Evolutionary conservation across 345 rosid species (phyloP), one percentile per base, ranked within the genome.

Genomic region (Eucalyptus polybractea): DNA sequence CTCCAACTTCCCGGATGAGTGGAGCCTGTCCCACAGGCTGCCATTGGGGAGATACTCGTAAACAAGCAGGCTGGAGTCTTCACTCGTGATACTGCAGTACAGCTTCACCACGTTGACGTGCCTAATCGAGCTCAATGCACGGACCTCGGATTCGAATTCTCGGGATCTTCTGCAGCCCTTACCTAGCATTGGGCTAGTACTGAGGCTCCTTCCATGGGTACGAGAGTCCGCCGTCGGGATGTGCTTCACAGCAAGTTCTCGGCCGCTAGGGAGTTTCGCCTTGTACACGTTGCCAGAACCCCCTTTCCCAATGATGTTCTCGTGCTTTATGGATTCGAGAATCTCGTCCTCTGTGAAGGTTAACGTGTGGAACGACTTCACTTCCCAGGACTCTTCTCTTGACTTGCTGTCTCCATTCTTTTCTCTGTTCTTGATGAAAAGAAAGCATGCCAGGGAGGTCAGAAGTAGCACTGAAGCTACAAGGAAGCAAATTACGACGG

Each of bases 51-150:
- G 86, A 65, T 96, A 98, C 95, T 97, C 99, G 10, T 98, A 98
- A 37, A 97, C 99, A 83, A 97, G 88, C 90, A 97, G 92, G 93
- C 96, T 97, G 13, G 98, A 96, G 93, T 97, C 98, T 91, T 97
- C 98, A 58, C 98, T 96, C 2, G 98, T 96, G 50, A 97, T 97
- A 91, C 98, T 97, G 91, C 98, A 95, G 83, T 94, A 97, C 47
- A 97, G 95, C 92, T 97, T 97, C 92, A 97, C 99, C 87, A 97
- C 99, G 88, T 97, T 97, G 33, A 97, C 93, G 91, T 97, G 99
- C 88, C 99, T 92, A 86, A 97, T 95, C 22, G 99, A 97, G 92
- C 99, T 97, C 92, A 97, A 86, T 6, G 99, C 96, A 91, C 92
- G 94, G 65, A 96, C 98, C 93, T 97, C 99, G 4, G 98, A 93